These are phyloP conservation scores for Macrolepiota fuliginosa DNA, from an alignment of 768 basidiomycete genomes.

Conservation along the genomic window DNA sequence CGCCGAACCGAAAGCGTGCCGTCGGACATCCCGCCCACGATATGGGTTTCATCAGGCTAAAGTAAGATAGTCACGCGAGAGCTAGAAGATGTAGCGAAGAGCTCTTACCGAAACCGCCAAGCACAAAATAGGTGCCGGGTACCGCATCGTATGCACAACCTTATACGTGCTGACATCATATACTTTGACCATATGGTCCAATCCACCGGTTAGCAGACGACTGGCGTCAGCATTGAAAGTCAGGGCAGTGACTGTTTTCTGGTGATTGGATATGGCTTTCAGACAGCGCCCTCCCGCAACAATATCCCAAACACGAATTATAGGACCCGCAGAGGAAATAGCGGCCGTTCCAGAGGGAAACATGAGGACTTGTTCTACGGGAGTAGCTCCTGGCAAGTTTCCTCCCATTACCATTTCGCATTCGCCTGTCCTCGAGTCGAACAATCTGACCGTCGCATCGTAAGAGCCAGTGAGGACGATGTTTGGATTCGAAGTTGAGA, in stretches of 20 bases:
- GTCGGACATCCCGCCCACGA: conserved; percentile 96
- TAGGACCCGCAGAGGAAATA: conserved; percentile 86
- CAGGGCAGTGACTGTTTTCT: conserved; percentile 93
- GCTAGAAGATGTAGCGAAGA: neutral
- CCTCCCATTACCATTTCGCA: conserved; percentile 82
- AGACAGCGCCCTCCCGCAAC: conserved; percentile 88
- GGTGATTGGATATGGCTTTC: conserved; percentile 93
- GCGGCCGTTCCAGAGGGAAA: conserved; percentile 88
- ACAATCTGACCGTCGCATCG: conserved; percentile 86
- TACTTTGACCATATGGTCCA: conserved; percentile 99
- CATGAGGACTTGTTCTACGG: conserved; percentile 91
- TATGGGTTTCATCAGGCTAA: conserved; percentile 95
- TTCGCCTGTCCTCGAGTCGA: conserved; percentile 79
- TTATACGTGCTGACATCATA: conserved; percentile 94
- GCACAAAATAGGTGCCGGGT: conserved; percentile 88
- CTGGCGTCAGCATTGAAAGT: conserved; percentile 75
- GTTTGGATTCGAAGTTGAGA: conserved; percentile 79
- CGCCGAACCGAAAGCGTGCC: conserved; percentile 97
- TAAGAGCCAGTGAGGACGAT: conserved; percentile 92
- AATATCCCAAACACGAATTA: conserved; percentile 93
- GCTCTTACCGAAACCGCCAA: conserved; percentile 84
- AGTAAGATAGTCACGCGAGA: conserved; percentile 11
- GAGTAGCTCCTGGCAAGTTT: conserved; percentile 39
- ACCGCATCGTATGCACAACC: conserved; percentile 98
- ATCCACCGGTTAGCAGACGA: conserved; percentile 82